Evolutionary conservation across 2,329 filamentous ascomycete genomes (phyloP).

Genomic region (Penicillium frequentans): DNA sequence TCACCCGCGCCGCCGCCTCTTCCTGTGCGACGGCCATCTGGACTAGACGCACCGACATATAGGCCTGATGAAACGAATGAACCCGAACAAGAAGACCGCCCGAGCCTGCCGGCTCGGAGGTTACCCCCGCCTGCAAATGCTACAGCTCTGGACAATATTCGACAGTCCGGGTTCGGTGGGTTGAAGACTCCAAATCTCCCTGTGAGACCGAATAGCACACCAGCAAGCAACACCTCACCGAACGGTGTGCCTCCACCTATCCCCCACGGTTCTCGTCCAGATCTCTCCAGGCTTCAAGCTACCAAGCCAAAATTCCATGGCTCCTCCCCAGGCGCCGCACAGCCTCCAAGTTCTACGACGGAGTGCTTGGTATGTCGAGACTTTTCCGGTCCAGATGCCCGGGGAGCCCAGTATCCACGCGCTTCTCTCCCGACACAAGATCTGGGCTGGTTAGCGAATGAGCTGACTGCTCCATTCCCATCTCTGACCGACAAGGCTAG

Average conservation of each 20-base stretch:
- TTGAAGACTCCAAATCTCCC: constrained; percentile 34
- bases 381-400: constrained; percentile 76
- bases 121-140: constrained; percentile 37
- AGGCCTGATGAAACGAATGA: constrained; percentile 5
- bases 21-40: constrained; percentile 28
- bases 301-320: constrained; percentile 47
- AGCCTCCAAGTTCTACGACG: constrained; percentile 18
- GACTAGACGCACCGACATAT: constrained; percentile 13
- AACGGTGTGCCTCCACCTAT: constrained; percentile 48
- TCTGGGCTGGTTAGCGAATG: constrained; percentile 71
- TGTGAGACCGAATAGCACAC: constrained; percentile 15
- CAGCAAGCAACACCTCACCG: constrained; percentile 13
- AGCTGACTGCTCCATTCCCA: constrained; percentile 75
- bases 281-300: constrained; percentile 57
- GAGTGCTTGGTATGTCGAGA: constrained; percentile 82
- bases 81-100: constrained; percentile 12
- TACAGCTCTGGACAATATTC: constrained; percentile 33
- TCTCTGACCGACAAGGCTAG: constrained; percentile 88
- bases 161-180: constrained; percentile 49
- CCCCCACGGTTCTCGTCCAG: constrained; percentile 57
- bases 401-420: constrained; percentile 75
- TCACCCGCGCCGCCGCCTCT: constrained; percentile 9
- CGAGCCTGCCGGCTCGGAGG: constrained; percentile 27
- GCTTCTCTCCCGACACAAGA: constrained; percentile 67
- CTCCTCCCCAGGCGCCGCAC: constrained; percentile 17